These are phyloP conservation scores for Camelina sativa DNA, from an alignment of 345 rosid genomes.

Conservation along the genomic window DNA sequence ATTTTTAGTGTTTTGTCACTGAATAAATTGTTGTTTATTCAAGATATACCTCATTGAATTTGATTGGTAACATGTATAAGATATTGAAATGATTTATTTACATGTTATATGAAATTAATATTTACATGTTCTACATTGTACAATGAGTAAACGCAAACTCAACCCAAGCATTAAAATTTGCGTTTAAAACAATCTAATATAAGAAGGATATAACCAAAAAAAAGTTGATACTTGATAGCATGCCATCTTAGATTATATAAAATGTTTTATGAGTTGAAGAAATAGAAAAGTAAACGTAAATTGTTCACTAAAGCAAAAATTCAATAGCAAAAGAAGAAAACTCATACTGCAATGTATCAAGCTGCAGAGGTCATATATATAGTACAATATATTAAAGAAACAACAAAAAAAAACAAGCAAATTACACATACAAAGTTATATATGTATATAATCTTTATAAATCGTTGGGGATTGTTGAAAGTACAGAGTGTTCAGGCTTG, in stretches of 20 bases:
- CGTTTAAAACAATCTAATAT: too few species aligned
- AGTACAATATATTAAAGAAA: slow-evolving; percentile 4
- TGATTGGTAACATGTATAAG: too few species aligned
- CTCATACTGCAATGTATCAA: slow-evolving; percentile 16
- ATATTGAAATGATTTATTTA: too few species aligned
- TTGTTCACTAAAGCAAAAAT: not conserved
- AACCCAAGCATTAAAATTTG: not conserved
- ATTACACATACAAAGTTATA: slow-evolving; percentile 2
- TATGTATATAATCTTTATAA: slow-evolving; percentile 18
- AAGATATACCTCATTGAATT: not conserved
- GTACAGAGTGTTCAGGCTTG: slow-evolving; percentile 84
- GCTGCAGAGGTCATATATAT: not conserved
- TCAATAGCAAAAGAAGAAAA: not conserved
- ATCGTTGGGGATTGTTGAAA: slow-evolving; percentile 65
- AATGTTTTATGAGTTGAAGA: not conserved
- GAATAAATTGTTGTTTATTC: not conserved
- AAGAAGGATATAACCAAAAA: too few species aligned
- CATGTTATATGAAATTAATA: too few species aligned
- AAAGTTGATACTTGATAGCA: too few species aligned
- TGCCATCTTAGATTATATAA: too few species aligned
- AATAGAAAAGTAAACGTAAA: not conserved
- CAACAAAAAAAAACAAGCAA: not conserved
- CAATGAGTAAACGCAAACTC: not conserved
- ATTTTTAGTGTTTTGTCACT: not conserved
- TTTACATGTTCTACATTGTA: not conserved